phyloP scores from a whole-genome alignment of 2,329 filamentous ascomycete genomes.

The Fusarium coffeatum region DNA sequence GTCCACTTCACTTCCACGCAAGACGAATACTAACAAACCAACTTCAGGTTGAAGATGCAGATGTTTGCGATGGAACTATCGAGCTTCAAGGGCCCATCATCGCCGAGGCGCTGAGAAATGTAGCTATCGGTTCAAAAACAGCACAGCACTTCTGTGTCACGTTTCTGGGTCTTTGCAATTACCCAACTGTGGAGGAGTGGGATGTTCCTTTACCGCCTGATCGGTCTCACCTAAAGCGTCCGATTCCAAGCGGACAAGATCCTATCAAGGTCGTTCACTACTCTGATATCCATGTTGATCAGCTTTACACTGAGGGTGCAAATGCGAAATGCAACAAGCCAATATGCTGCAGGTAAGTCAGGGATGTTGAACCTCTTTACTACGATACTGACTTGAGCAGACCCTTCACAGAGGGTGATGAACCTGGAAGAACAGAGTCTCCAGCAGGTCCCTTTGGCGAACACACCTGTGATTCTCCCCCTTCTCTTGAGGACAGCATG shows the following conservation, averaged over 20 bases:
- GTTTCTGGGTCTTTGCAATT: slow-evolving; percentile 65
- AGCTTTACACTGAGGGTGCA: slow-evolving; percentile 63
- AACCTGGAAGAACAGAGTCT: slow-evolving; percentile 59
- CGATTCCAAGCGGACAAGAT: slow-evolving; percentile 56
- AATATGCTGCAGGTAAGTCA: slow-evolving; percentile 65
- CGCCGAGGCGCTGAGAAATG: slow-evolving; percentile 60
- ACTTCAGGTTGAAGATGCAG: slow-evolving; percentile 60
- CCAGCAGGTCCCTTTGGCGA: slow-evolving; percentile 66
- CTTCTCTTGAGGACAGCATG: slow-evolving; percentile 65
- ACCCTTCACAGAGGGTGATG: slow-evolving; percentile 59
- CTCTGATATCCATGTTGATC: slow-evolving; percentile 70
- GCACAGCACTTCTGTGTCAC: slow-evolving; percentile 64
- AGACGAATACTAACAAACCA: background rate
- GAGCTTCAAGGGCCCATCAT: slow-evolving; percentile 65
- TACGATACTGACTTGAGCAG: slow-evolving; percentile 41
- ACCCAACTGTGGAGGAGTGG: slow-evolving; percentile 58
- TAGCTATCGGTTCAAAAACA: slow-evolving; percentile 61
- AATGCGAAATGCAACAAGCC: slow-evolving; percentile 68
- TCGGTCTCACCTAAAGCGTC: slow-evolving; percentile 53
- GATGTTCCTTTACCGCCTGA: slow-evolving; percentile 58
- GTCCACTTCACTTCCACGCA: background rate
- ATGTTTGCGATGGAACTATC: slow-evolving; percentile 67
- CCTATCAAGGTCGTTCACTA: slow-evolving; percentile 68
- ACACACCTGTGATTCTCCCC: slow-evolving; percentile 64
- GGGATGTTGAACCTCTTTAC: no score